Base-by-base conservation (phyloP, 1,139 yeast genomes). In the Williopsis jadinii region DNA sequence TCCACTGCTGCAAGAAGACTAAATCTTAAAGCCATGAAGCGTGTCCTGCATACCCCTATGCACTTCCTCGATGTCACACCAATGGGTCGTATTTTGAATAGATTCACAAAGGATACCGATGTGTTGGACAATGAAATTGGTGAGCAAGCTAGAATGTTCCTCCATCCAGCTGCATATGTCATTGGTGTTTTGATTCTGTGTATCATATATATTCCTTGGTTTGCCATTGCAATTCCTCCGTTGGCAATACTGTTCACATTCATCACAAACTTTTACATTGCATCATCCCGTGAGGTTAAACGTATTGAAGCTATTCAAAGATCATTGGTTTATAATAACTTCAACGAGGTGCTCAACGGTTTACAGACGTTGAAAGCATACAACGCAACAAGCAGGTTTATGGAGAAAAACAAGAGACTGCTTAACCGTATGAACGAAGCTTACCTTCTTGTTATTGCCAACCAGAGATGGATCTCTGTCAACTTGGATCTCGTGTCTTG, bases 61-160 rank as follows among this genome's bases (percentile, higher is more conserved):
- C 59, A 78, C 3, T 81, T 70, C 52, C 67, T 80, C 50, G 88
- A 81, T 53, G 70, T 84, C 1, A 77, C 85, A 0, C 88, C 88
- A 5, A 43, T 80, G 49, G 88, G 92, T 6, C 69, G 92, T 47
- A 74, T 83, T 41, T 62, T 83, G 55, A 83, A 82, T 57, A 65
- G 92, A 47, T 81, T 80, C 58, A 82, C 95, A 1, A 86, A 84
- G 55, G 96, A 87, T 60, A 82, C 94, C 0, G 95, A 86, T 57
- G 80, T 81, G 30, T 65, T 86, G 53, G 96, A 87, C 59, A 84
- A 83, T 56, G 87, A 82, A 54, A 66, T 80, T 42, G 75, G 80
- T 34, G 83, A 78, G 49, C 79, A 75, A 56, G 50, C 75, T 38
- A 68, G 84, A 54, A 55, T 78, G 45, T 62, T 75, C 42, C 52